Conservation (phyloP, 768 basidiomycete species). For the Russula ochroleuca region DNA sequence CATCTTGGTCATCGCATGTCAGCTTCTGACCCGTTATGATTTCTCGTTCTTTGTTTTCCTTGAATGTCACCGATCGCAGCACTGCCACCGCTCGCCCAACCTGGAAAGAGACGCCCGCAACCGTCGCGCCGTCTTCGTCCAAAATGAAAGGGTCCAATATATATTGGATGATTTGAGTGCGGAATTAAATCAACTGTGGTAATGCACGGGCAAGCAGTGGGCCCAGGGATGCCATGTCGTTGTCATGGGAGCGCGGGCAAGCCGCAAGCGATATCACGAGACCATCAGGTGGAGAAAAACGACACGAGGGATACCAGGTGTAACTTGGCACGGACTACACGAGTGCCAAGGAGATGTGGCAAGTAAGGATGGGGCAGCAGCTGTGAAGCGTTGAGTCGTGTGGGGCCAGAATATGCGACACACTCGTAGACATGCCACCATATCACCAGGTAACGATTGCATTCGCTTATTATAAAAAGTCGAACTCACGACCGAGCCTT, state of each 20-base stretch:
- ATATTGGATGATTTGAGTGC: slow-evolving; percentile 69
- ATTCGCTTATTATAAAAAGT: not conserved
- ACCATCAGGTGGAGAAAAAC: not conserved
- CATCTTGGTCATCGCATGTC: slow-evolving; percentile 34
- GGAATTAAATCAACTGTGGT: slow-evolving; percentile 67
- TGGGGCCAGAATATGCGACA: too few relatives aligned
- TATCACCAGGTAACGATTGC: not conserved
- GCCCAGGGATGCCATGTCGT: slow-evolving; percentile 41
- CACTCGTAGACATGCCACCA: too few relatives aligned
- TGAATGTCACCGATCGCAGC: slow-evolving; percentile 58
- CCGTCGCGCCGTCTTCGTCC: slow-evolving; percentile 37
- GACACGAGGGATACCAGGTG: slow-evolving; percentile 43
- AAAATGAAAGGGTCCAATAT: slow-evolving; percentile 53
- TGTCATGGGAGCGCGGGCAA: slow-evolving; percentile 37
- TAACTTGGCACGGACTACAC: slow-evolving; percentile 37
- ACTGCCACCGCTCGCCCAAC: slow-evolving; percentile 42
- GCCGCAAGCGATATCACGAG: not conserved
- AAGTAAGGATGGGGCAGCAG: slow-evolving; percentile 45
- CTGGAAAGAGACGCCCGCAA: slow-evolving; percentile 60
- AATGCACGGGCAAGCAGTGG: slow-evolving; percentile 68
- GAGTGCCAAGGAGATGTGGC: slow-evolving; percentile 43
- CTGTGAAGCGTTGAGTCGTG: slow-evolving; percentile 27
- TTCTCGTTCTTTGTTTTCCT: slow-evolving; percentile 66
- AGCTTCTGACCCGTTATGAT: slow-evolving; percentile 43
- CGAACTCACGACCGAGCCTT: slow-evolving; percentile 46